Base-by-base conservation (phyloP, 2,329 filamentous ascomycete species). In the Colletotrichum euphorbiae region DNA sequence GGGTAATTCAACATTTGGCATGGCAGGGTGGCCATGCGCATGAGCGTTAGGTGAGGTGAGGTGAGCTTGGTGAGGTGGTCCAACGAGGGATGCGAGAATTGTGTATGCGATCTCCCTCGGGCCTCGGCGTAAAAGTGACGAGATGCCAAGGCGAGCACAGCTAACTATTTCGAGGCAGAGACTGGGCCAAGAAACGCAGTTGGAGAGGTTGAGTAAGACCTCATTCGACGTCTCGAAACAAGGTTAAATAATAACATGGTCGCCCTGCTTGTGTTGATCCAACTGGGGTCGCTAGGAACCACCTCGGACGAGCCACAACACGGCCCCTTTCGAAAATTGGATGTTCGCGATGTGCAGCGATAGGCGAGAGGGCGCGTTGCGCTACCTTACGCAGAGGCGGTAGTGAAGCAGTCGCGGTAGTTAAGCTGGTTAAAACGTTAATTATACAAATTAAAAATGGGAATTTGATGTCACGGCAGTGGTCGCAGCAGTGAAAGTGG, bases 131-230 rank as follows among this genome's bases (percentile, higher is more conserved):
- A 36, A 21, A 17, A 48, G 40, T 50, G 63, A 55, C 57, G n/a
- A 55, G 57, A 66, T 62, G 62, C 63, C 63, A 67, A 67, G 64
- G 36, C 21, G 15, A 62, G 42, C 48, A 62, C 64, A 28, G 51
- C 24, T 43, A 63, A n/a, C 58, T 38, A 36, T 43, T 51, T 67
- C 33, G 50, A 43, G 51, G 51, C 19, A 51, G 46, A 62, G 28
- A 17, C 15, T 40, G 11, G 59, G 51, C 64, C 59, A 67, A 67
- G 64, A 40, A 43, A 19, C 3, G n/a, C 12, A 36, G 36, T 11
- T 55, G 57, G 57, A 43, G 50, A 21, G 21, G 42, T 31, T 31
- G 31, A 63, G 19, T 15, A n/a, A 21, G n/a, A 43, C 8, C 33
- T 43, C 36, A 58, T 65, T 54, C 40, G 55, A 64, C 40, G 28